Conservation (phyloP, 768 basidiomycete species). For the Termitomyces sp. region DNA sequence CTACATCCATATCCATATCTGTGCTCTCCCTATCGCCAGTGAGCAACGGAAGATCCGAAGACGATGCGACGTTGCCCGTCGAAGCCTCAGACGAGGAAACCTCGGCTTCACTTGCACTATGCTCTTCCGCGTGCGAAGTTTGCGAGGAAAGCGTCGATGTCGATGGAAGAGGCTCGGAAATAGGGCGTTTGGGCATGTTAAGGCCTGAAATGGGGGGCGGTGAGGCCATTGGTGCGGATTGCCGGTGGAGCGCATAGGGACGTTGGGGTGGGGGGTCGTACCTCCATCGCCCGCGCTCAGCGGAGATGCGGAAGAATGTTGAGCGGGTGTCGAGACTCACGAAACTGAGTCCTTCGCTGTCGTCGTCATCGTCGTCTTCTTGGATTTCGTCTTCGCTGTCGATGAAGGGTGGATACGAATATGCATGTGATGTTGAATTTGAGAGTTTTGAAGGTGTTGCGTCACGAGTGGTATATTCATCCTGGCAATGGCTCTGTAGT, state of each 20-base stretch:
- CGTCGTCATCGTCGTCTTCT: conserved; percentile 22
- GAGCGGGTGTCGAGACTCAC: conserved; percentile 34
- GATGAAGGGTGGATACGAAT: conserved; percentile 20
- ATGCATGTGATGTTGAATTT: background rate
- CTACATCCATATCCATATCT: background rate
- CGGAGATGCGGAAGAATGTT: conserved; percentile 55
- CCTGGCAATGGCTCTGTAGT: conserved; percentile 1
- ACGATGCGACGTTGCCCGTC: background rate
- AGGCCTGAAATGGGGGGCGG: conserved; percentile 28
- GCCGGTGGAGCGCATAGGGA: conserved; percentile 25
- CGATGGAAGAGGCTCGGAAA: conserved; percentile 33
- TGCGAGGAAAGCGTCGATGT: conserved; percentile 3
- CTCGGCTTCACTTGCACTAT: conserved; percentile 9
- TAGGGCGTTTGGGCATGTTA: conserved; percentile 23
- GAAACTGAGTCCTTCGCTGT: conserved; percentile 21
- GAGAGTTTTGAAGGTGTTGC: background rate
- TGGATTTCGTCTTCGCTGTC: conserved; percentile 37
- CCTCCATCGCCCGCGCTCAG: conserved; percentile 60
- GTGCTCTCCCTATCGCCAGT: background rate
- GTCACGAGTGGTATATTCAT: background rate
- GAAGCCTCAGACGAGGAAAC: conserved; percentile 14
- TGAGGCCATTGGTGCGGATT: conserved; percentile 34
- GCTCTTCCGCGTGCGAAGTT: conserved; percentile 9
- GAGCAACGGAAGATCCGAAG: conserved; percentile 9
- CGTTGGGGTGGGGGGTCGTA: conserved; percentile 43